Base-by-base conservation (phyloP, 176 grass and related monocot species). In the Zoysia japonica region DNA sequence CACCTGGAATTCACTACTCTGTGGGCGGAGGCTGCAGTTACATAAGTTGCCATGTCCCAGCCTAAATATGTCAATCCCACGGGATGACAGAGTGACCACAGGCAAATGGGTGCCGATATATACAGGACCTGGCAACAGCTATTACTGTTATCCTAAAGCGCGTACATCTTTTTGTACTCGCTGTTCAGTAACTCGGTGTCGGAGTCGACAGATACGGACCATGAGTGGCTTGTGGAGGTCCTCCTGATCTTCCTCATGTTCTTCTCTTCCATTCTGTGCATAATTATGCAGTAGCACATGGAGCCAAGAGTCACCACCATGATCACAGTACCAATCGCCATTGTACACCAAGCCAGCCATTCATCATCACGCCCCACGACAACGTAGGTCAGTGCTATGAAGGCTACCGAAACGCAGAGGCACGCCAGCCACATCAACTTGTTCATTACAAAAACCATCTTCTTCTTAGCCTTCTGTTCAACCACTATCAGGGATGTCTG, bases 361-460 rank as follows among this genome's bases (percentile, higher is more conserved):
- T 43, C 54, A 16, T 92, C 85, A 6, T 90, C 46, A 16, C 20
- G 75, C 35, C 87, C 94, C 47, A 97, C 94, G 1, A 97, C 94
- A 13, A 94, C 91, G 9, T 92, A 97, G 13, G 94, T 94, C 47
- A 97, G 65, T 16, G 94, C 90, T 75, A 97, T 94, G 86, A 97
- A 97, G 65, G 91, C 89, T 52, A 66, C 89, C 2, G 91, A 97
- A 70, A 97, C 92, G 51, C 87, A 97, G n/a, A 94, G 70, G 77
- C 94, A 97, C 0, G 94, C 94, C 0, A 97, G 80, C 94, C 94
- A 97, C 94, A 97, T 97, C 65, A 97, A 57, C 83, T 97, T 97
- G 85, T 97, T 97, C 86, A 97, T 97, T 79, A 97, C 91, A 83
- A 97, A 97, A 7, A 97, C 85, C 94, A 97, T 97, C 79, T 80